These are phyloP conservation scores for Edaphochlamys debaryana DNA, from an alignment of 139 green algal species.

Conservation along the genomic window DNA sequence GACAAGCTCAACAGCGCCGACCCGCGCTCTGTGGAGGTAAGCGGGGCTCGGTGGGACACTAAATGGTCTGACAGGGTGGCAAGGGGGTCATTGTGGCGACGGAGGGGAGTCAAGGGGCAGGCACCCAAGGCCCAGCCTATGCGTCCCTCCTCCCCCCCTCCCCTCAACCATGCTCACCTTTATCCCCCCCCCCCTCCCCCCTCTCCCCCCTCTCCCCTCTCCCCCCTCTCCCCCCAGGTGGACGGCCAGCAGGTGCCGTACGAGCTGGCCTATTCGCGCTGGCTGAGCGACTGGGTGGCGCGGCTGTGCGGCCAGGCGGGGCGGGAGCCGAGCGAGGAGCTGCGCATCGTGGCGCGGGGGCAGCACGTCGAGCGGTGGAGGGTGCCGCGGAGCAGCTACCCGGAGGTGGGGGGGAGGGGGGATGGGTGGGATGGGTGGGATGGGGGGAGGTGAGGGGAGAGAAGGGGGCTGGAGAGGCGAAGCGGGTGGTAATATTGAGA, in stretches of 20 bases:
- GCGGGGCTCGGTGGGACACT: not conserved
- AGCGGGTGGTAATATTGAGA: too few relatives aligned
- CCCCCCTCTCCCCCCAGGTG: slow-evolving; percentile 8
- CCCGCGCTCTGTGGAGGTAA: slow-evolving; percentile 35
- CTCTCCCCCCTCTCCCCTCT: not conserved
- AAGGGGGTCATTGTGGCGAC: not conserved
- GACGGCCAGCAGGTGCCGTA: slow-evolving; percentile 51
- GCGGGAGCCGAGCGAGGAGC: slow-evolving; percentile 50
- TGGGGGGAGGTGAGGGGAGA: too few relatives aligned
- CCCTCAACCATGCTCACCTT: not conserved
- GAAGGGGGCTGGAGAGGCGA: too few relatives aligned
- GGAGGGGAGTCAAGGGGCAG: too few relatives aligned
- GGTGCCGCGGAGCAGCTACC: slow-evolving; percentile 47
- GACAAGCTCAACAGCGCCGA: slow-evolving; percentile 50
- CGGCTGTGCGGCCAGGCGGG: slow-evolving; percentile 33
- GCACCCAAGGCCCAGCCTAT: too few relatives aligned
- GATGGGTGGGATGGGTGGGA: not conserved
- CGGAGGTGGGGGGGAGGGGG: slow-evolving; percentile 31
- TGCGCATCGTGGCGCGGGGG: slow-evolving; percentile 54
- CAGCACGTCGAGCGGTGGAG: slow-evolving; percentile 58
- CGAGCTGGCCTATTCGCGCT: slow-evolving; percentile 55
- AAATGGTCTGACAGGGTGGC: not conserved
- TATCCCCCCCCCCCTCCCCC: too few relatives aligned
- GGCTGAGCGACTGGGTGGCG: slow-evolving; percentile 55
- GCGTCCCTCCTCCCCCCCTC: not conserved